phyloP scores from a whole-genome alignment of 176 grass and related monocot genomes.

The Melocanna baccifera region DNA sequence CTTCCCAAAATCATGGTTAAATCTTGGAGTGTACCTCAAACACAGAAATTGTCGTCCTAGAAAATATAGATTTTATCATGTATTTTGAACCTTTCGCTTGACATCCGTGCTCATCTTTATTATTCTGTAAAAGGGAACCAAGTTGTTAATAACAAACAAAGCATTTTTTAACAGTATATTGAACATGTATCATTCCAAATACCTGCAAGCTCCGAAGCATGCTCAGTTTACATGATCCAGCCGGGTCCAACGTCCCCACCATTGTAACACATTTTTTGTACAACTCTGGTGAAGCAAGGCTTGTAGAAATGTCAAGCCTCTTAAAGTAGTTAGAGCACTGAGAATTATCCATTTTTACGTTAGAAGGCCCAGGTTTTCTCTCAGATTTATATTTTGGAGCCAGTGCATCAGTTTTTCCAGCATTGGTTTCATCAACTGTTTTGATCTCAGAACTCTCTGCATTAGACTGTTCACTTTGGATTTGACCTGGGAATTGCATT shows the following conservation, averaged over 20 bases:
- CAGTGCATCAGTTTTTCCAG: background rate
- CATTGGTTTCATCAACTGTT: constrained; percentile 1
- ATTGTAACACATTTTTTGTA: constrained; percentile 29
- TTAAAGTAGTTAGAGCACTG: constrained; percentile 31
- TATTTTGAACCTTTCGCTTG: constrained; percentile 15
- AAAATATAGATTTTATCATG: constrained; percentile 34
- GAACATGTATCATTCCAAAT: constrained; percentile 1
- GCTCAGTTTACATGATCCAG: background rate
- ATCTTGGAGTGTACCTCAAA: constrained; percentile 31
- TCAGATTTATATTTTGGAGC: constrained; percentile 18
- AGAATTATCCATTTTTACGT: constrained; percentile 5
- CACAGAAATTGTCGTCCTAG: background rate
- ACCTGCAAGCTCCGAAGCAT: constrained; percentile 29
- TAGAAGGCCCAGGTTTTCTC: constrained; percentile 15
- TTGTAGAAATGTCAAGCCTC: constrained; percentile 31
- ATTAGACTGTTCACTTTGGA: background rate
- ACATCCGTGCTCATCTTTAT: background rate
- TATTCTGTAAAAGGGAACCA: constrained; percentile 21
- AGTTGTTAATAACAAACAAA: background rate
- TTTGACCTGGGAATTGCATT: constrained; percentile 6
- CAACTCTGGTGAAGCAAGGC: constrained; percentile 32
- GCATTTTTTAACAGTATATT: background rate
- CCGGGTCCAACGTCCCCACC: background rate
- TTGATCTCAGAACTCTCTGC: constrained; percentile 2
- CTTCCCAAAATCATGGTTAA: background rate